Evolutionary conservation across 331 rosid genomes (phyloP).

Genomic region (Cydonia oblonga): DNA sequence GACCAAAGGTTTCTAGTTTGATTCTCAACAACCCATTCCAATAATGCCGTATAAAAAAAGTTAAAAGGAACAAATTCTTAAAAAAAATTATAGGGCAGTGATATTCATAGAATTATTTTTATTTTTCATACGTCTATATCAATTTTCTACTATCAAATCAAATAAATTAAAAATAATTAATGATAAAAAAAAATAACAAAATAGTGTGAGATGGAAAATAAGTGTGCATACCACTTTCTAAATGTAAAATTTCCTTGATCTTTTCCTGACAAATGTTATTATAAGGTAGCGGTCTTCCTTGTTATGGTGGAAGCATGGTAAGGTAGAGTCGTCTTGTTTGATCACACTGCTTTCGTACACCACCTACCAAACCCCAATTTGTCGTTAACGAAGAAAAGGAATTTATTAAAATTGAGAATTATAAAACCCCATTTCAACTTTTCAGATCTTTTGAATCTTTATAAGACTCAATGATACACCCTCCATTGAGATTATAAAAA

Average conservation of each 20-base stretch:
- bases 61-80: background rate
- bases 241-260: background rate
- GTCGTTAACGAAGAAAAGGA: background rate
- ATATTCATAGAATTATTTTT: no score
- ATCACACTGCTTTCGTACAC: background rate
- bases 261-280: background rate
- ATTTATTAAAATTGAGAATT: background rate
- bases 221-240: no score
- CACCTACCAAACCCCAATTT: slow-evolving; percentile 15
- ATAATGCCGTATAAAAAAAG: background rate
- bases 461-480: background rate
- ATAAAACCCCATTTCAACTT: background rate
- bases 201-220: no score
- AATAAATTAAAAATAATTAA: no score
- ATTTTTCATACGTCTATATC: no score
- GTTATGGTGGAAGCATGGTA: background rate
- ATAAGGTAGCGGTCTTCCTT: background rate
- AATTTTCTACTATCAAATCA: fast-evolving
- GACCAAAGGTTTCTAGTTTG: no score
- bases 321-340: background rate
- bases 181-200: no score
- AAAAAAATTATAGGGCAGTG: no score
- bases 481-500: background rate
- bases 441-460: background rate
- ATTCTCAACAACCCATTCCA: no score